A percentile compares a stretch with the other conserved stretches of the same genome.
Conservation (phyloP, 108 stramenopile species). For the Fistulifera solaris region DNA sequence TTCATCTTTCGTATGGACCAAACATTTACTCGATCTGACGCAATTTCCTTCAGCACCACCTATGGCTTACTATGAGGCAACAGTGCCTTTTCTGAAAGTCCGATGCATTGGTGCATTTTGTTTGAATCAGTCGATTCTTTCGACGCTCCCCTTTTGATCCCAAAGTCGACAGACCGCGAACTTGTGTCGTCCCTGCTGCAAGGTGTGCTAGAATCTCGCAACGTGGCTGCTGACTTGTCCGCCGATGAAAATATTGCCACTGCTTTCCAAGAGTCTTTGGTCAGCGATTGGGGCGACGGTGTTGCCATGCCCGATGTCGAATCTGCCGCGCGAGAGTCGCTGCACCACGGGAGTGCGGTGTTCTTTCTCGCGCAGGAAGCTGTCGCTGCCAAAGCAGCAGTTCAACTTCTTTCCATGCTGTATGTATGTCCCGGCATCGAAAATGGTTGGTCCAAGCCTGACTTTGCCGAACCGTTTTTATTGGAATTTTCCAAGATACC, state of each 20-base stretch:
- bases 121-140: not conserved
- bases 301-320: conserved; percentile 62
- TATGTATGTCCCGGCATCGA: conserved; percentile 15
- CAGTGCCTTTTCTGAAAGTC: conserved; percentile 51
- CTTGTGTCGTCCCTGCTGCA: no score
- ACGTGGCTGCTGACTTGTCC: no score
- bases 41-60: no score
- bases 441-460: conserved; percentile 34
- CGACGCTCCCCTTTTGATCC: no score
- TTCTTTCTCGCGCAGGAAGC: conserved; percentile 87
- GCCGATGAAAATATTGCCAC: conserved; percentile 49
- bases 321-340: conserved; percentile 33
- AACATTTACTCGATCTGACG: no score
- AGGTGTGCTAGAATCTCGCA: no score
- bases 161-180: no score
- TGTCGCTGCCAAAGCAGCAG: conserved; percentile 54
- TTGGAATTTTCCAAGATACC: conserved; percentile 50
- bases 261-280: conserved; percentile 72
- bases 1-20: no score
- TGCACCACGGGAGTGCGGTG: conserved; percentile 69
- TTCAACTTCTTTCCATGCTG: conserved; percentile 46
- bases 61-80: conserved; percentile 12
- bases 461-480: conserved; percentile 58
- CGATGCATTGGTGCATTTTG: conserved; percentile 63
- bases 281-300: conserved; percentile 66